phyloP scores from a whole-genome alignment of 2,329 filamentous ascomycete species.

The Cercospora beticola region DNA sequence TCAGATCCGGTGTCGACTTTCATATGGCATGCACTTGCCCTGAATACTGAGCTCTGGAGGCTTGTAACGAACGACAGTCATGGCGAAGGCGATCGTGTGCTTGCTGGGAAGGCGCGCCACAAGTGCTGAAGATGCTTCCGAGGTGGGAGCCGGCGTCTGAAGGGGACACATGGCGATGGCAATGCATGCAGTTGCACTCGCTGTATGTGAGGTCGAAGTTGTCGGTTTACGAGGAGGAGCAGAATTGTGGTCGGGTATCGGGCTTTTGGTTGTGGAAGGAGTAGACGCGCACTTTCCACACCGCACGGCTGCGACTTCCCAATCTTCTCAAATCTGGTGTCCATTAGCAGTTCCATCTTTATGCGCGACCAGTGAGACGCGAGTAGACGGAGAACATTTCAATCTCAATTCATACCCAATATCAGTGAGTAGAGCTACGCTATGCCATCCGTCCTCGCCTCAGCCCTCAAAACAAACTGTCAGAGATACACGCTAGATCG shows the following conservation, averaged over 20 bases:
- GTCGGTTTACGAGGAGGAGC: not conserved
- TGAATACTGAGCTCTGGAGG: slow-evolving; percentile 38
- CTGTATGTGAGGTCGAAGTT: not conserved
- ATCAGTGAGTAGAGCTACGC: slow-evolving; percentile 10
- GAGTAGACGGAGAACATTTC: not conserved
- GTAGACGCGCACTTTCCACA: not conserved
- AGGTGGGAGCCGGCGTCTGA: not conserved
- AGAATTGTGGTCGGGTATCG: not conserved
- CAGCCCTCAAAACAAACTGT: not conserved
- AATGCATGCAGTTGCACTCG: not conserved
- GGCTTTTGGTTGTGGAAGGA: not conserved
- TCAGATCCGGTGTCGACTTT: not conserved
- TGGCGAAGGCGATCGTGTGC: slow-evolving; percentile 29
- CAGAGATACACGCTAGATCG: slow-evolving; percentile 15
- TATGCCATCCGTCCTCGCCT: slow-evolving; percentile 1
- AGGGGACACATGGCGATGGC: not conserved
- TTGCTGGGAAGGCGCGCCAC: slow-evolving; percentile 11
- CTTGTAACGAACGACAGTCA: slow-evolving; percentile 40
- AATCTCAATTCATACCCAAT: slow-evolving; percentile 9
- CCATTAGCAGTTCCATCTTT: not conserved
- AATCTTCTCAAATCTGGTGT: not conserved
- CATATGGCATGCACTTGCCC: slow-evolving; percentile 20
- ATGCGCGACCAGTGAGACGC: not conserved
- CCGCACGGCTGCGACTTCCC: not conserved
- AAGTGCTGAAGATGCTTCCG: not conserved